Conservation (phyloP, 2,329 filamentous ascomycete genomes). For the Cladosporium cucumerinum region DNA sequence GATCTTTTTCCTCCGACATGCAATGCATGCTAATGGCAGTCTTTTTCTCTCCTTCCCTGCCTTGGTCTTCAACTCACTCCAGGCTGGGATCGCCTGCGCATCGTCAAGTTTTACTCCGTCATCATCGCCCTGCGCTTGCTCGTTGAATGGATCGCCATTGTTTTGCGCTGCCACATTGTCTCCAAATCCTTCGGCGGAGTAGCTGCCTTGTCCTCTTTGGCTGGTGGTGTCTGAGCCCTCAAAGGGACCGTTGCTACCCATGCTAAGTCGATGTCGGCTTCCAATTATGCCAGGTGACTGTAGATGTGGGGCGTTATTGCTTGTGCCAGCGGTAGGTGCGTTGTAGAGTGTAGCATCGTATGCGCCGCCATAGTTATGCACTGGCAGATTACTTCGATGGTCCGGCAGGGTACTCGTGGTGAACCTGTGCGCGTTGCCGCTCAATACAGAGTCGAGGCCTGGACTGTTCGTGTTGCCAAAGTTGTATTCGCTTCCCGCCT, state of each 20-base stretch:
- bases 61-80: slow-evolving; percentile 55
- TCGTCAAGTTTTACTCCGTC: slow-evolving; percentile 15
- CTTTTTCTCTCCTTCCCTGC: slow-evolving; percentile 95
- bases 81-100: slow-evolving; percentile 37
- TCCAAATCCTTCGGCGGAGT: slow-evolving; percentile 11
- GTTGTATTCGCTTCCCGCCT: slow-evolving; percentile 29
- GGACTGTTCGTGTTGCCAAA: slow-evolving; percentile 27
- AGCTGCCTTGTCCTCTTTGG: slow-evolving; percentile 8
- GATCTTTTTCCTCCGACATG: slow-evolving; percentile 95
- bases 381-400: slow-evolving; percentile 10
- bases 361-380: slow-evolving; percentile 16
- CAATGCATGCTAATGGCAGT: slow-evolving; percentile 88
- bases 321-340: background rate
- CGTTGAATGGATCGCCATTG: slow-evolving; percentile 18
- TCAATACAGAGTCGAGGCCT: slow-evolving; percentile 23
- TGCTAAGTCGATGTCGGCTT: slow-evolving; percentile 30
- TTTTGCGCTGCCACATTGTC: slow-evolving; percentile 15
- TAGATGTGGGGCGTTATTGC: slow-evolving; percentile 2
- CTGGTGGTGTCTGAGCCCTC: slow-evolving; percentile 12
- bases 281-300: slow-evolving; percentile 20
- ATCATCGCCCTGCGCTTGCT: slow-evolving; percentile 6
- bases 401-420: slow-evolving; percentile 19
- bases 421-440: slow-evolving; percentile 8
- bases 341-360: slow-evolving; percentile 11
- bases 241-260: slow-evolving; percentile 28